Evolutionary conservation across 257 asterid species (phyloP).

Genomic region (Mitragyna speciosa): DNA sequence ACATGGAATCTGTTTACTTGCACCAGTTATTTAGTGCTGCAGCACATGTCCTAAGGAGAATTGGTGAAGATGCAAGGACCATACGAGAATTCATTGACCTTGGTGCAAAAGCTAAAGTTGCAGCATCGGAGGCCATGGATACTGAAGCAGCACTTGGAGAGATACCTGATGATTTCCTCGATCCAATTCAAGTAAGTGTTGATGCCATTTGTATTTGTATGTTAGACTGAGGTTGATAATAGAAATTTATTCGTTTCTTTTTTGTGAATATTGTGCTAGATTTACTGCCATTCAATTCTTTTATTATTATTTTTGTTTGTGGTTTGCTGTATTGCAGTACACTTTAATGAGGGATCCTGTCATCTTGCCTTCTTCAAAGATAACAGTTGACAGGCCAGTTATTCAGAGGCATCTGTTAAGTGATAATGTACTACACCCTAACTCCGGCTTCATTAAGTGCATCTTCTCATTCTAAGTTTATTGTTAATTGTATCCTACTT

Average conservation of each 20-base stretch:
- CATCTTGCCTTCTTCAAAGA: conserved; percentile 80
- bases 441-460: background rate
- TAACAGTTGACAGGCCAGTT: conserved; percentile 76
- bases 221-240: background rate
- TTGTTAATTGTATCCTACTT: background rate
- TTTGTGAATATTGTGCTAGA: background rate
- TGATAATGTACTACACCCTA: conserved; percentile 37
- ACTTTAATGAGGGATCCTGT: conserved; percentile 97
- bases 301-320: background rate
- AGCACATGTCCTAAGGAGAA: conserved; percentile 71
- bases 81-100: conserved; percentile 77
- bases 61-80: conserved; percentile 71
- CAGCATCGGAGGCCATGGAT: conserved; percentile 87
- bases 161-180: conserved; percentile 98
- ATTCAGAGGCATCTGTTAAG: conserved; percentile 96
- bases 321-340: conserved; percentile 53
- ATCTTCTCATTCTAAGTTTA: background rate
- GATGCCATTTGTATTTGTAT: background rate
- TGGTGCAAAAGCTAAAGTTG: conserved; percentile 73
- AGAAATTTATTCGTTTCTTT: background rate
- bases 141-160: conserved; percentile 97
- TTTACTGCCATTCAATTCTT: background rate
- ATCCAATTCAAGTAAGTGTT: conserved; percentile 82
- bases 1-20: conserved; percentile 8
- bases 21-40: conserved; percentile 83